These are phyloP conservation scores for Dimocarpus longan DNA, from an alignment of 345 rosid species.

Conservation along the genomic window DNA sequence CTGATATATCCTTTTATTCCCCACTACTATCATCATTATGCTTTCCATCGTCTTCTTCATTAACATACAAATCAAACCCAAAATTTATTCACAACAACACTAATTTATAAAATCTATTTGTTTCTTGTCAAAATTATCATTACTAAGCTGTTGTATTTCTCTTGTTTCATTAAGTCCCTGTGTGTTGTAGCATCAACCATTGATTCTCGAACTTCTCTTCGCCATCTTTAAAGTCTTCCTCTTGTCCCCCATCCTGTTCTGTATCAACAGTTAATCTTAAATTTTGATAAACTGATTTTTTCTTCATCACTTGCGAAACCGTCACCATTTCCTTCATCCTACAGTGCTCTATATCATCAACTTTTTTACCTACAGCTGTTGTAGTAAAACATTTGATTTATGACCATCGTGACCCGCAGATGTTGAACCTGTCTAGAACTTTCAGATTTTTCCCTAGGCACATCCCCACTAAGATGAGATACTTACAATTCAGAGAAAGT, in stretches of 20 bases:
- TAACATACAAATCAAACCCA: too few species aligned
- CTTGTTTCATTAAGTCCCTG: constrained; percentile 31
- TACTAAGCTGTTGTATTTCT: constrained; percentile 18
- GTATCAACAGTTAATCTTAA: too few species aligned
- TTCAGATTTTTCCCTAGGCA: constrained; percentile 25
- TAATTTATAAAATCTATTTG: constrained; percentile 13
- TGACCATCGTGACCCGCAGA: constrained; percentile 29
- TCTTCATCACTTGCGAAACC: constrained; percentile 53
- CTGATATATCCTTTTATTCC: too few species aligned
- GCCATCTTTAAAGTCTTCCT: constrained; percentile 60
- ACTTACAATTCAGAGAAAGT: constrained; percentile 16
- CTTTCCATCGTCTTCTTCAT: too few species aligned
- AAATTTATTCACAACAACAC: too few species aligned
- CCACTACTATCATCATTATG: too few species aligned
- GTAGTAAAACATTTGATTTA: constrained; percentile 31
- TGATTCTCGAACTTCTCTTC: constrained; percentile 52
- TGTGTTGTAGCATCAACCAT: constrained; percentile 24
- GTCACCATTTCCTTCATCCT: constrained; percentile 42
- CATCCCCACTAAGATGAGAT: constrained; percentile 19
- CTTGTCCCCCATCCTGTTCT: constrained; percentile 39
- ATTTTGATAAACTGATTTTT: constrained; percentile 57
- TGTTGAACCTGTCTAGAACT: constrained; percentile 23
- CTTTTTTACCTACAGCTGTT: constrained; percentile 28
- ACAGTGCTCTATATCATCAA: constrained; percentile 26
- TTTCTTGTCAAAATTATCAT: constrained; percentile 33